phyloP scores from a whole-genome alignment of 257 asterid species.

The Solanum okadae region DNA sequence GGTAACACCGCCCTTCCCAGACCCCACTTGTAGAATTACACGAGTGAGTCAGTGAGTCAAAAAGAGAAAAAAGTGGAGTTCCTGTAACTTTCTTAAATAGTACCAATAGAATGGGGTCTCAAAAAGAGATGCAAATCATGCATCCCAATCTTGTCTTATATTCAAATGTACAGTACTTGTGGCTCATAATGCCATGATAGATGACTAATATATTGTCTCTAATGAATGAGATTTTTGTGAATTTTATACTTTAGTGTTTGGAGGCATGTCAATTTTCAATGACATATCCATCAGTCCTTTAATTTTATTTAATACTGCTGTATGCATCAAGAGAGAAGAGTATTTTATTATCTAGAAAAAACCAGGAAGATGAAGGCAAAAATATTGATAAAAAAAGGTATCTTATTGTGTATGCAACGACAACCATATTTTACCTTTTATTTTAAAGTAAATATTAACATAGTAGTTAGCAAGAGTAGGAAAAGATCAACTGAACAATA shows the following conservation, averaged over 20 bases:
- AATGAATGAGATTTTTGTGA: neutral
- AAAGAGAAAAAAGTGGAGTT: neutral
- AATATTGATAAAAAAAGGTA: neutral
- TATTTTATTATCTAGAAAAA: neutral
- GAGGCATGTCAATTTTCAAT: neutral
- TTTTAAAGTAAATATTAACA: neutral
- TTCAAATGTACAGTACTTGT: neutral
- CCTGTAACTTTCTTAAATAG: neutral
- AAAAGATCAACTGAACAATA: neutral
- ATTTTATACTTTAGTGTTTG: neutral
- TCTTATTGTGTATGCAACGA: neutral
- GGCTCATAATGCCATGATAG: neutral
- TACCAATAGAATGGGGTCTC: neutral
- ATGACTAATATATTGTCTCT: neutral
- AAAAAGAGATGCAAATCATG: neutral
- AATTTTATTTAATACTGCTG: neutral
- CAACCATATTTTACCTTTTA: neutral
- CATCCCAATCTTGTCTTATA: neutral
- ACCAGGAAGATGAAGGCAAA: neutral
- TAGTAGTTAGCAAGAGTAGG: neutral
- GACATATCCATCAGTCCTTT: neutral
- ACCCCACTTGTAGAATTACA: neutral
- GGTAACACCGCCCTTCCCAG: neutral
- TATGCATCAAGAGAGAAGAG: neutral
- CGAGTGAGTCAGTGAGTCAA: neutral